Base-by-base conservation (phyloP, 352 stramenopile species). In the Phytophthora fragariae region DNA sequence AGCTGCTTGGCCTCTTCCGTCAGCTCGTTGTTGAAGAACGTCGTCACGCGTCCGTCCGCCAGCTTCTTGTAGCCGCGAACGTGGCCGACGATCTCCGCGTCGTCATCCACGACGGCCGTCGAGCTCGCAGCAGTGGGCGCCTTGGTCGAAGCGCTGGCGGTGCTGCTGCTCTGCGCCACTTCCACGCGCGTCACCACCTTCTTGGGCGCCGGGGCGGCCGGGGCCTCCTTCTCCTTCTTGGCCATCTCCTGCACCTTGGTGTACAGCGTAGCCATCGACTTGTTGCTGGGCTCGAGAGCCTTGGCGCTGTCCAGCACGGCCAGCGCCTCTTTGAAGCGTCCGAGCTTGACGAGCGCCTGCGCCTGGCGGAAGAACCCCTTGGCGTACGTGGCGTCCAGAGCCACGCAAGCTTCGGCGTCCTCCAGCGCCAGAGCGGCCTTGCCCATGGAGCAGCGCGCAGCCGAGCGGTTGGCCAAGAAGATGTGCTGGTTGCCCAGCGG, bases 21-120 rank as follows among this genome's bases (percentile, higher is more conserved):
- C 15, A 99, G 88, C 73, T 99, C 98, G 73, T 99, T 98, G 90
- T 99, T 98, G 81, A 99, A 99, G 69, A 98, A 99, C 17, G 97
- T 99, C 54, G 98, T 99, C 67, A 98, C 98, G 65, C 98, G 97
- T 31, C 98, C 98, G 72, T 99, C 95, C n/a, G 89, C 85, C 31
- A 97, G 93, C 78, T 97, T 98, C 83, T 99, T 99, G 87, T 99
- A 99, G 14, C 97, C 97, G 35, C 96, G 83, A 50, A 99, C 80
- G 11, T 90, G 69, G 44, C 70, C 78, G 19, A 74, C 75, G 17
- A 93, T 80, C 14, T 92, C 82, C 10, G 81, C 83, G 24, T 97
- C 90, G 1, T 95, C 88, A 3, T 93, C 89, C 15, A 79, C 56
- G 0, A 81, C 72, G 15, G 35, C 14, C 35, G 72, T 72, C 14